Evolutionary conservation across 768 basidiomycete genomes (phyloP).

Genomic region (Lentinula aciculospora): DNA sequence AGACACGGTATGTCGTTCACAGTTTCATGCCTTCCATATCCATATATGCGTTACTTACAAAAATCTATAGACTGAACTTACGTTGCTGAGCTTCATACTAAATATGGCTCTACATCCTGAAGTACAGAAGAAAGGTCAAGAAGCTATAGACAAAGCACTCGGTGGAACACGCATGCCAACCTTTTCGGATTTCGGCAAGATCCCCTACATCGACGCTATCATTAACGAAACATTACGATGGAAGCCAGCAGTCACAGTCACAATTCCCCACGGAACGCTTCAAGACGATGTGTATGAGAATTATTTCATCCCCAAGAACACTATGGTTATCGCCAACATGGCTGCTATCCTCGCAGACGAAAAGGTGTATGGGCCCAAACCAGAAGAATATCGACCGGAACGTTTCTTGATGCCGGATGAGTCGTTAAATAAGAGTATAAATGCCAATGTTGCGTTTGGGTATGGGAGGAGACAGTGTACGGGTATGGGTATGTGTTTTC

Average conservation of each 20-base stretch:
- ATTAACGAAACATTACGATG: slow-evolving; percentile 17
- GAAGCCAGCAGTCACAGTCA: slow-evolving; percentile 2
- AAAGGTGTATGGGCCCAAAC: slow-evolving; percentile 20
- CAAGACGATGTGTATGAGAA: slow-evolving; percentile 8
- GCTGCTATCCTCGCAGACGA: slow-evolving; percentile 6
- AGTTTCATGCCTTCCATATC: not conserved
- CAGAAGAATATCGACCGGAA: slow-evolving; percentile 23
- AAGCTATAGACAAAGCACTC: slow-evolving; percentile 17
- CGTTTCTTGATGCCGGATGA: slow-evolving; percentile 14
- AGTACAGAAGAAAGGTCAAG: slow-evolving; percentile 17
- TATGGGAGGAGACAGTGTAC: slow-evolving; percentile 12
- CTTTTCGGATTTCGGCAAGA: slow-evolving; percentile 9
- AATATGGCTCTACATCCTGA: slow-evolving; percentile 19
- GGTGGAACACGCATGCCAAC: slow-evolving; percentile 17
- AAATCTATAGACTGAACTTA: slow-evolving; percentile 2
- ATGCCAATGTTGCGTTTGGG: slow-evolving; percentile 8
- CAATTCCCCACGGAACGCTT: slow-evolving; percentile 4
- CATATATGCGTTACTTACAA: not conserved
- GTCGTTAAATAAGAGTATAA: not conserved
- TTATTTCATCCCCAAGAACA: slow-evolving; percentile 9
- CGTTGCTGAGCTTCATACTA: slow-evolving; percentile 10
- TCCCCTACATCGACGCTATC: slow-evolving; percentile 16
- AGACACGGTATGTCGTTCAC: not conserved
- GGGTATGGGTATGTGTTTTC: not conserved
- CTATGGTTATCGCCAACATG: slow-evolving; percentile 9